These are phyloP conservation scores for Colletotrichum sp. DNA, from an alignment of 2,329 filamentous ascomycete species.

Conservation along the genomic window DNA sequence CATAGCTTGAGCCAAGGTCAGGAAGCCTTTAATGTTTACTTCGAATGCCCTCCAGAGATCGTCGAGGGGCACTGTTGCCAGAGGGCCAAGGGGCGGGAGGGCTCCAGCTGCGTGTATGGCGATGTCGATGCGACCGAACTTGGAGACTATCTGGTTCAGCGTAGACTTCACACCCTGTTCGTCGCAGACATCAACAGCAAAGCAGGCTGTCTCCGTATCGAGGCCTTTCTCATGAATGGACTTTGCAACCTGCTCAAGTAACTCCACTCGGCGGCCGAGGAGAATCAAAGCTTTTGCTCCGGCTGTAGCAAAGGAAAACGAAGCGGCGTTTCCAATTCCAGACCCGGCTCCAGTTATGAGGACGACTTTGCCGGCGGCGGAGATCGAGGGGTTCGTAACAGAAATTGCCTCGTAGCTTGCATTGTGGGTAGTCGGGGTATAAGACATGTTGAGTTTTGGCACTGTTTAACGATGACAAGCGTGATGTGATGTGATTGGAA, in stretches of 20 bases:
- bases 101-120: background rate
- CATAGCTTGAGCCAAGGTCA: background rate
- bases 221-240: background rate
- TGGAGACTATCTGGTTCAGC: accelerated
- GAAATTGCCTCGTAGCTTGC: background rate
- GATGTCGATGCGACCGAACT: background rate
- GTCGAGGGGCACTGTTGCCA: background rate
- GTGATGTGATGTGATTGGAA: background rate
- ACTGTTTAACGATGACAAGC: background rate
- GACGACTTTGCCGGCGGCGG: background rate
- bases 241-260: background rate
- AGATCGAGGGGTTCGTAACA: background rate
- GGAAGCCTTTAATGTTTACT: background rate
- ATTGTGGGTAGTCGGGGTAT: background rate
- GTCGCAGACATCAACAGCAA: background rate
- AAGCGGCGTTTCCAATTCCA: background rate
- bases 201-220: accelerated
- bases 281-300: background rate
- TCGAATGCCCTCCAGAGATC: background rate
- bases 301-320: background rate
- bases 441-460: accelerated
- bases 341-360: background rate
- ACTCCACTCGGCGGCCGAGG: background rate
- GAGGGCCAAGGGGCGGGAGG: background rate
- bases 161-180: background rate